Conservation (phyloP, 2,329 filamentous ascomycete species). For the Botrytis tulipae region DNA sequence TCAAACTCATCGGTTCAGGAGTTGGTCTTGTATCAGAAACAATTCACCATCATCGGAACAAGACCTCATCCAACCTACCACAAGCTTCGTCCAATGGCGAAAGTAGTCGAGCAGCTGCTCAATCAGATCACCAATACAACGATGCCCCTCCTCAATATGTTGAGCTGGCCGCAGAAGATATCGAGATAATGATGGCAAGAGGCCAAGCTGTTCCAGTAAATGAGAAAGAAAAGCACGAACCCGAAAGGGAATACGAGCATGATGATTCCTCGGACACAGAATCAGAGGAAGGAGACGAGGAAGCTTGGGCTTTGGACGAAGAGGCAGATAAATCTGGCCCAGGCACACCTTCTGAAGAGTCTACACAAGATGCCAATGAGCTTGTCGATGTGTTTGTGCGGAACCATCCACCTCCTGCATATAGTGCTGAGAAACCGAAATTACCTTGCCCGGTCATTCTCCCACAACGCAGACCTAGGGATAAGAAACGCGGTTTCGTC, state of each 20-base stretch:
- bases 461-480: slow-evolving; percentile 51
- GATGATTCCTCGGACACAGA: slow-evolving; percentile 22
- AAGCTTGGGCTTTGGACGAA: slow-evolving; percentile 35
- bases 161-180: slow-evolving; percentile 27
- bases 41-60: slow-evolving; percentile 23
- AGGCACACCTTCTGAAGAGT: slow-evolving; percentile 14
- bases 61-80: slow-evolving; percentile 15
- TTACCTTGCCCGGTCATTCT: slow-evolving; percentile 50
- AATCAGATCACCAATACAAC: not conserved
- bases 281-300: slow-evolving; percentile 32
- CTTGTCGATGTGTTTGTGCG: slow-evolving; percentile 28
- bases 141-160: slow-evolving; percentile 31
- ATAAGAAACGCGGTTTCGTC: slow-evolving; percentile 50
- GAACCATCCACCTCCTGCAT: slow-evolving; percentile 28
- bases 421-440: slow-evolving; percentile 15
- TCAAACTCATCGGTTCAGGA: slow-evolving; percentile 32
- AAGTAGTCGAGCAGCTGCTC: slow-evolving; percentile 23
- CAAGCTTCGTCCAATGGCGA: slow-evolving; percentile 21
- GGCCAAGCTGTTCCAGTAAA: slow-evolving; percentile 27
- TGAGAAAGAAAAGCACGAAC: slow-evolving; percentile 19
- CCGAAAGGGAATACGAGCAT: slow-evolving; percentile 19
- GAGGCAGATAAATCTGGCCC: slow-evolving; percentile 18
- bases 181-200: slow-evolving; percentile 26
- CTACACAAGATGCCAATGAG: slow-evolving; percentile 16
- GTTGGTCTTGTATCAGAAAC: slow-evolving; percentile 35